These are phyloP conservation scores for Solanum corneliomulleri DNA, from an alignment of 257 asterid genomes.

Conservation along the genomic window DNA sequence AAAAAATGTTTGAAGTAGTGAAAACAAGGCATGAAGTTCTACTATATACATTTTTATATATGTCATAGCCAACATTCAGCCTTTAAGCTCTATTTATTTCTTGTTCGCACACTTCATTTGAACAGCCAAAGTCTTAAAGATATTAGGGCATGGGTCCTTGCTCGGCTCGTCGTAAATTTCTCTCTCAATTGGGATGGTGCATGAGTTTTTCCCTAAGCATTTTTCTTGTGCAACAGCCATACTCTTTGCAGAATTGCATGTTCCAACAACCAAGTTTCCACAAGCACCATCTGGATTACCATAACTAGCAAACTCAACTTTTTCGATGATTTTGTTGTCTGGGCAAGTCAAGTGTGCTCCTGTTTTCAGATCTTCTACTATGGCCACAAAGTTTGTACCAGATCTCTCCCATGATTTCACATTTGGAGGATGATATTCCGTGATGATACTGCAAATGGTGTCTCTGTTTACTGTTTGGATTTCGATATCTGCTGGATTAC, in stretches of 20 bases:
- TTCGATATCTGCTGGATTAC: conserved; percentile 24
- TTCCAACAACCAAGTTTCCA: conserved; percentile 42
- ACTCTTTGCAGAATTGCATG: conserved; percentile 33
- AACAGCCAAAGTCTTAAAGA: conserved; percentile 40
- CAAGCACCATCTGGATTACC: conserved; percentile 66
- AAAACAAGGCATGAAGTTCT: background rate
- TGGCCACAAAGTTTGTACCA: conserved; percentile 16
- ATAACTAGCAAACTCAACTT: conserved; percentile 50
- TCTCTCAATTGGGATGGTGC: conserved; percentile 53
- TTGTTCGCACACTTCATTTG: conserved; percentile 52
- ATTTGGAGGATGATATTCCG: conserved; percentile 39
- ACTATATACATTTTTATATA: background rate
- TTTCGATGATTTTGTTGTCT: conserved; percentile 22
- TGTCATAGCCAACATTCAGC: background rate
- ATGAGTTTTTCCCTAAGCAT: conserved; percentile 57
- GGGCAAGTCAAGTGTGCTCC: conserved; percentile 37
- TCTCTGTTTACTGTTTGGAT: conserved; percentile 47
- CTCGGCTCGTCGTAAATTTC: conserved; percentile 16
- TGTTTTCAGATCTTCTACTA: conserved; percentile 20
- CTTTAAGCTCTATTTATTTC: background rate
- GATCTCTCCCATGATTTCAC: conserved; percentile 27
- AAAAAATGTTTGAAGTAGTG: background rate
- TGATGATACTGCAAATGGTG: conserved; percentile 49
- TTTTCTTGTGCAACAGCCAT: conserved; percentile 20
- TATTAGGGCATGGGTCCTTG: conserved; percentile 52